These are phyloP conservation scores for Sungouiella thailandica DNA, from an alignment of 805 yeast genomes.

Conservation along the genomic window DNA sequence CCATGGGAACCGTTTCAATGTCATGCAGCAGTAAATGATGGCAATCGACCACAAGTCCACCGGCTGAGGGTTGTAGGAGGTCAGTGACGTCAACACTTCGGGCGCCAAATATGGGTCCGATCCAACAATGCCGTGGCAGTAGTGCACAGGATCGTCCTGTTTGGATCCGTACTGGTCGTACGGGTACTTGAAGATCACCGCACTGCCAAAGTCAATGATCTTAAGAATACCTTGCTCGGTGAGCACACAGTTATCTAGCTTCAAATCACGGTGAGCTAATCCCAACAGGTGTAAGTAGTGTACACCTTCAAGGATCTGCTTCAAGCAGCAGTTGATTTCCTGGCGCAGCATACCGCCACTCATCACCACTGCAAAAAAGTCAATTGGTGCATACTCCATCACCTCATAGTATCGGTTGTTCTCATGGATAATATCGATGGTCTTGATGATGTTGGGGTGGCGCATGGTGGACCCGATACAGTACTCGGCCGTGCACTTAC, in stretches of 20 bases:
- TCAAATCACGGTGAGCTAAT: conserved; percentile 76
- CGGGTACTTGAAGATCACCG: conserved; percentile 78
- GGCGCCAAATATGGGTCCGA: conserved; percentile 87
- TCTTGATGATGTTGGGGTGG: conserved; percentile 76
- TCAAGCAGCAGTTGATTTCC: conserved; percentile 77
- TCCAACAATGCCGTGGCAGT: conserved; percentile 69
- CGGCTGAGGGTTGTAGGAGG: conserved; percentile 66
- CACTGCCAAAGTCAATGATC: conserved; percentile 79
- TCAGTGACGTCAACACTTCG: conserved; percentile 54
- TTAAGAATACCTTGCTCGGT: conserved; percentile 69
- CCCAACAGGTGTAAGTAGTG: conserved; percentile 73
- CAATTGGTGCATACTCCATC: conserved; percentile 91
- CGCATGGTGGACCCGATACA: conserved; percentile 80
- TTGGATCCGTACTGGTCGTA: conserved; percentile 54
- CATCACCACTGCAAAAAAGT: conserved; percentile 84
- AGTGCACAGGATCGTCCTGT: conserved; percentile 18
- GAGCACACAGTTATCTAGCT: conserved; percentile 78
- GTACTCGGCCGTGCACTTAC: conserved; percentile 83
- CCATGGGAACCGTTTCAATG: conserved; percentile 83
- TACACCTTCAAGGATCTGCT: conserved; percentile 70
- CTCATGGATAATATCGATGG: conserved; percentile 69
- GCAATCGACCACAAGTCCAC: conserved; percentile 86
- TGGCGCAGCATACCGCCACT: conserved; percentile 76
- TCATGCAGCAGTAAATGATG: conserved; percentile 83
- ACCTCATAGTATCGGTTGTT: conserved; percentile 76